Conservation (phyloP, 2,329 filamentous ascomycete genomes). For the Trichophyton schoenleinii region DNA sequence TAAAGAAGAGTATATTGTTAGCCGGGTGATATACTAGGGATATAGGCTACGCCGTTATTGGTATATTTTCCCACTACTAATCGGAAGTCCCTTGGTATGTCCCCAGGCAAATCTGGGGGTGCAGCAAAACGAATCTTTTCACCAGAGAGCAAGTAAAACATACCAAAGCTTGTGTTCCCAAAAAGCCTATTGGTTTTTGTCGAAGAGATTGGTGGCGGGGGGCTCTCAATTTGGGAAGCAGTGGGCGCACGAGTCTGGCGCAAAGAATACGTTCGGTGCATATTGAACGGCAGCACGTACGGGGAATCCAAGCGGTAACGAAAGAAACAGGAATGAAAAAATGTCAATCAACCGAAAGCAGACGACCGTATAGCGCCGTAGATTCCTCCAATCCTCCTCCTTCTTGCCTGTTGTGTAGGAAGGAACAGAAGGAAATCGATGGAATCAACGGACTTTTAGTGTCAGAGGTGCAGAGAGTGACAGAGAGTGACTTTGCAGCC, state of each 20-base stretch:
- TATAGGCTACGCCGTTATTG: neutral
- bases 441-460: neutral
- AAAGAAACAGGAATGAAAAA: neutral
- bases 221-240: constrained; percentile 81
- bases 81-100: neutral
- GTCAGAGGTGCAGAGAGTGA: neutral
- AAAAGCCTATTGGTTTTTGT: constrained; percentile 89
- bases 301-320: neutral
- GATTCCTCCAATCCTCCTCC: neutral
- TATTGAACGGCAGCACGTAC: constrained; percentile 30
- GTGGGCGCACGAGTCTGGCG: constrained; percentile 93
- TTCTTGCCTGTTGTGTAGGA: neutral
- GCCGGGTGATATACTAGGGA: neutral
- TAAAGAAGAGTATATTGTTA: constrained; percentile 19
- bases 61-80: neutral
- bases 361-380: neutral
- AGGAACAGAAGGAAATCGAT: neutral
- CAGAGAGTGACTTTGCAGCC: neutral
- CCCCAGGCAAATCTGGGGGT: neutral
- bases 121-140: neutral
- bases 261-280: constrained; percentile 99
- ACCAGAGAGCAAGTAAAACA: constrained; percentile 28
- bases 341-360: no score
- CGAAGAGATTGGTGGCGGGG: constrained; percentile 77
- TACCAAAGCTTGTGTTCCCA: constrained; percentile 73